Percentiles rank a stretch among this genome's conserved stretches.
phyloP scores from a whole-genome alignment of 768 basidiomycete genomes.

The Tulasnella sp. region DNA sequence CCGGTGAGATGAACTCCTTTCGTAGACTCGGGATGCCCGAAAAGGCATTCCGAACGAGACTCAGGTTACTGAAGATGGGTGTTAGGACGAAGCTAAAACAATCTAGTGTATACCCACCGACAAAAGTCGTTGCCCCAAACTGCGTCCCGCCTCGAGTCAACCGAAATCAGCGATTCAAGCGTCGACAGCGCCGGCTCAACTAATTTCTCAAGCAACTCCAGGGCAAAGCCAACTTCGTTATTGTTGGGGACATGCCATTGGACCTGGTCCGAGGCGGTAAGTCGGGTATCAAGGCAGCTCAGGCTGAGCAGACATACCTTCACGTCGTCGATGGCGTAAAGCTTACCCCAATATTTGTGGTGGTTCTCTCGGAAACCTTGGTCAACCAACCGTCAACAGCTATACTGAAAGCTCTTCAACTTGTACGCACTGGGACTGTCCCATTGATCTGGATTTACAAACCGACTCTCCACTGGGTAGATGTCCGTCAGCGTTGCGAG shows the following conservation, averaged over 20 bases:
- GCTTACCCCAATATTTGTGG: slow-evolving; percentile 62
- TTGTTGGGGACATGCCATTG: slow-evolving; percentile 74
- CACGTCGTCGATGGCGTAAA: slow-evolving; percentile 68
- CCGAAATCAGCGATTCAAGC: slow-evolving; percentile 31
- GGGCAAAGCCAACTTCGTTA: slow-evolving; percentile 67
- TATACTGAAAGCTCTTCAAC: slow-evolving; percentile 25
- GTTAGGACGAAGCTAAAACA: slow-evolving; percentile 19
- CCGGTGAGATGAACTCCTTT: slow-evolving; percentile 35
- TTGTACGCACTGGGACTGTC: slow-evolving; percentile 65
- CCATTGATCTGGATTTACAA: slow-evolving; percentile 74
- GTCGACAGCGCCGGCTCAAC: background rate
- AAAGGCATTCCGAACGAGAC: slow-evolving; percentile 63
- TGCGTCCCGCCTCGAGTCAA: slow-evolving; percentile 47
- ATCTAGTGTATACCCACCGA: slow-evolving; percentile 36
- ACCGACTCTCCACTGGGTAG: slow-evolving; percentile 66
- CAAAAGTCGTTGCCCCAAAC: slow-evolving; percentile 71
- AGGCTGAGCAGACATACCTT: slow-evolving; percentile 20
- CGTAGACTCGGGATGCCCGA: slow-evolving; percentile 58
- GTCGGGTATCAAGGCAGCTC: background rate
- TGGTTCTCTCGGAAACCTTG: slow-evolving; percentile 52
- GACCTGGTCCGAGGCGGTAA: slow-evolving; percentile 29
- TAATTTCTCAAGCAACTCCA: slow-evolving; percentile 54
- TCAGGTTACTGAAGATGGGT: slow-evolving; percentile 39
- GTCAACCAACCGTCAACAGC: background rate
- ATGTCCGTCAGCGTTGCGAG: slow-evolving; percentile 61